Base-by-base conservation (phyloP, 108 stramenopile genomes). In the Skeletonema grethae region DNA sequence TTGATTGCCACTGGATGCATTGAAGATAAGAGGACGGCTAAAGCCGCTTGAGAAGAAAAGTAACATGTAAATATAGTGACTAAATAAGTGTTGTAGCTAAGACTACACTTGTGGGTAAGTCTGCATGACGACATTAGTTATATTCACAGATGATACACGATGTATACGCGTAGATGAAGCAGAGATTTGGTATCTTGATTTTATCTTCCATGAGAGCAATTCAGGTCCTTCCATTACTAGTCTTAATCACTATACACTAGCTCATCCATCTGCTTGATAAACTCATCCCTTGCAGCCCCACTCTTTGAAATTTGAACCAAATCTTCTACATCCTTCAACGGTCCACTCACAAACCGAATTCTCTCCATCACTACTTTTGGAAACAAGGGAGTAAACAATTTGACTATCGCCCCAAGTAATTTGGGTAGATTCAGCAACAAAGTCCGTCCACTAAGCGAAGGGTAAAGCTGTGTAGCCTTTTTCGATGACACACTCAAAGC, bases 361-460 rank as follows among this genome's bases (percentile, higher is more conserved):
- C 86, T 80, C 57, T 77, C 63, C 30, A 78, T 79, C 4, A 95
- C 93, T 39, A 70, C 80, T 20, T 55, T 22, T 4, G 94, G 90
- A 75, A 95, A 91, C 25, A 95, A 70, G 13, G 94, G 94, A 12
- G 87, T 95, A 61, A 95, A 92, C 9, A 95, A 41, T 62, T 87
- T 90, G 16, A 88, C 90, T 29, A 95, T 53, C 11, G 85, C 88
- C 28, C 73, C 67, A 53, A 92, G 63, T 20, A 95, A 57, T 3
- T 8, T 39, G 16, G 94, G 94, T 16, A 90, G 83, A 82, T 95
- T 95, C 45, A 92, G 66, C 46, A 95, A 56, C 30, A 95, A 73
- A 29, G 91, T 90, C 7, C 90, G 90, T 25, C 94, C 91, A 43
- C 24, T 70, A 4, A 90, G 63, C 22, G 74, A 65, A 1, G 94